Evolutionary conservation across 2,329 filamentous ascomycete species (phyloP).

Genomic region (Penicillium hesseltinei): DNA sequence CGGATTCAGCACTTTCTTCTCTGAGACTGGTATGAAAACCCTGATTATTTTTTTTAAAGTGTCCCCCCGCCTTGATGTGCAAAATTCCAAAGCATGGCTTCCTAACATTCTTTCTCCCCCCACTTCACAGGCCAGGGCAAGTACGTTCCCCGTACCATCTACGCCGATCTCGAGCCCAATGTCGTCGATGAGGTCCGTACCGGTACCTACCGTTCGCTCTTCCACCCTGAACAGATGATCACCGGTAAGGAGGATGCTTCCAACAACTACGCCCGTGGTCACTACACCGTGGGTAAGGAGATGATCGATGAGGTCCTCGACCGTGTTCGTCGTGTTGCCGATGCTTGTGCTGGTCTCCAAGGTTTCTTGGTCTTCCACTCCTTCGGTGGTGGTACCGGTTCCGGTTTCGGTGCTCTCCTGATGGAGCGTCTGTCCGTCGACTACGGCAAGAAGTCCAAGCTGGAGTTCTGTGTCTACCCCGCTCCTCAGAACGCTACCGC

Average conservation of each 20-base stretch:
- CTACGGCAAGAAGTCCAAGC: constrained; percentile 99
- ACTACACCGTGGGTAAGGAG: constrained; percentile 99
- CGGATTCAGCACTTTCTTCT: constrained; percentile 99
- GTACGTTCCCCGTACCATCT: constrained; percentile 98
- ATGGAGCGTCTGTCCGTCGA: constrained; percentile 99
- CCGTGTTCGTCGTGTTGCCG: constrained; percentile 95
- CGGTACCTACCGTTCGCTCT: constrained; percentile 90
- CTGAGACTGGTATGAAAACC: constrained; percentile 80
- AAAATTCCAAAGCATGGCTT: constrained; percentile 10
- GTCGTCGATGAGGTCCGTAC: constrained; percentile 99
- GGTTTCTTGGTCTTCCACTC: constrained; percentile 99
- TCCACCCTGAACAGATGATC: constrained; percentile 99
- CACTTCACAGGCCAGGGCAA: constrained; percentile 78
- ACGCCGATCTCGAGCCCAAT: constrained; percentile 99
- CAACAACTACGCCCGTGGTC: constrained; percentile 99
- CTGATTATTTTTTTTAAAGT: constrained; percentile 21
- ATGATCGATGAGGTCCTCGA: constrained; percentile 97
- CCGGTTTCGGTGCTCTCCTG: constrained; percentile 94
- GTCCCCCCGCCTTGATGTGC: constrained; percentile 10
- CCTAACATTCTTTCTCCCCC: constrained; percentile 21
- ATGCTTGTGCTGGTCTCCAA: constrained; percentile 97
- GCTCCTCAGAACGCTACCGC: constrained; percentile 95
- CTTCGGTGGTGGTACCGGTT: constrained; percentile 97
- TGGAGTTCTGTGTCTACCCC: constrained; percentile 99
- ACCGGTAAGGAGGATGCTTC: constrained; percentile 99